Evolutionary conservation across 1,284 basidiomycete species (phyloP), one percentile per base, ranked within the genome.

Genomic region (Fistulinella staudtii): DNA sequence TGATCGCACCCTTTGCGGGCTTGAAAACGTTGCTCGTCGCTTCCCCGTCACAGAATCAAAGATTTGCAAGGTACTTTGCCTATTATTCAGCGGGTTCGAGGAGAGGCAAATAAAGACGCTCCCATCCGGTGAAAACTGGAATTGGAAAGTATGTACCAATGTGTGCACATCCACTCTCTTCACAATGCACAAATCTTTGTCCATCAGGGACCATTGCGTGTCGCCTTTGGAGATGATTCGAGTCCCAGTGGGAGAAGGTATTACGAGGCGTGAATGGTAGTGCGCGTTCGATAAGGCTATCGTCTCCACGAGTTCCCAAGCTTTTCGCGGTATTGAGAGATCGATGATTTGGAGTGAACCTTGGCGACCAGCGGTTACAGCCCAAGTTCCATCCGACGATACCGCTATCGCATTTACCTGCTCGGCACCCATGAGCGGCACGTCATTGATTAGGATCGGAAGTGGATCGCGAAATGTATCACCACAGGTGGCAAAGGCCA

Each of bases 311-410:
- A 44, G 45, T 3, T 50, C 46, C 55, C 56, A 56, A 10, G 43
- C 36, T 10, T 0, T 22, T 15, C 22, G 14, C 8, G 21, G 24
- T 3, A 39, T 15, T 8, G 35, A 33, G 15, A 57, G 41, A 31
- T 60, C 53, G 3, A 39, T 8, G 8, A 57, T 48, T 18, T 55
- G 14, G 14, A 57, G 24, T 5, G 39, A 47, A 9, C 53, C 55
- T 14, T 15, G 27, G n/a, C 17, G 3, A 8, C 41, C 25, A 5
- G 38, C 38, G 1, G 35, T 24, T 29, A 43, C 57, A 18, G 47
- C 42, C 52, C 53, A 53, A 21, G 28, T 45, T 1, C 55, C 55
- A 15, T 57, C 55, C 0, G 50, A 36, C 3, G 57, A 57, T 10
- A 58, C 31, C 0, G 55, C 46, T 14, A 49, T 21, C 1, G 13